Evolutionary conservation across 805 yeast genomes (phyloP), one percentile per base, ranked within the genome.

Genomic region (Saccharomycopsis schoenii): DNA sequence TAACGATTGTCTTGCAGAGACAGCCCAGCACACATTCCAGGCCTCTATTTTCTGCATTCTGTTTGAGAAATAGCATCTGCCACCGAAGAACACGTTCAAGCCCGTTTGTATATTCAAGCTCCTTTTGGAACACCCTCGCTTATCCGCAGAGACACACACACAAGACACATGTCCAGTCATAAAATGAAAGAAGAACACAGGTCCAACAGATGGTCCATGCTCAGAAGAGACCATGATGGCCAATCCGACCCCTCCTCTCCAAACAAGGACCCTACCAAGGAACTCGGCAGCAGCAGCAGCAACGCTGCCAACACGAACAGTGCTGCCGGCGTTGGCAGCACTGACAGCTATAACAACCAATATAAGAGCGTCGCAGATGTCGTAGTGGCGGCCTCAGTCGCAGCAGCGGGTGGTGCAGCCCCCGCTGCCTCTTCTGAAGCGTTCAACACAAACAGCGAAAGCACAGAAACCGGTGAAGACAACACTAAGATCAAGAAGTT

Each of bases 131-230:
- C 10, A 37, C 41, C 2, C 2, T 37, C 12, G 41, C 41, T 37
- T 37, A 12, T 14, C 41, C 41, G 12, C 15, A 37, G 11, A 37
- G 12, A 5, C 4, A 9, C 15, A 37, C 41, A 5, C 15, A 4
- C 12, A 12, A 12, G 12, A 11, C 12, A 37, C 12, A 3, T 12
- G 10, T 5, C 41, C 12, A 5, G 15, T 37, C 15, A 37, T 37
- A 37, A 37, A 21, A 47, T 47, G 52, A 47, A 47, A 47, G 52
- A 47, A 25, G 52, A 47, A 47, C 52, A 47, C 34, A 47, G 21
- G n/a, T 47, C 52, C n/a, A 47, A 47, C 34, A 47, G 52, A 24
- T 47, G 52, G 52, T 47, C 52, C 52, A 47, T 47, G 52, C 52
- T 47, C 34, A 47, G 52, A 47, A 47, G 52, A 47, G 52, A 47